Percentiles rank a stretch among this genome's conserved stretches.
phyloP scores from a whole-genome alignment of 495 filamentous ascomycete genomes.

The Endocarpon pusillum region DNA sequence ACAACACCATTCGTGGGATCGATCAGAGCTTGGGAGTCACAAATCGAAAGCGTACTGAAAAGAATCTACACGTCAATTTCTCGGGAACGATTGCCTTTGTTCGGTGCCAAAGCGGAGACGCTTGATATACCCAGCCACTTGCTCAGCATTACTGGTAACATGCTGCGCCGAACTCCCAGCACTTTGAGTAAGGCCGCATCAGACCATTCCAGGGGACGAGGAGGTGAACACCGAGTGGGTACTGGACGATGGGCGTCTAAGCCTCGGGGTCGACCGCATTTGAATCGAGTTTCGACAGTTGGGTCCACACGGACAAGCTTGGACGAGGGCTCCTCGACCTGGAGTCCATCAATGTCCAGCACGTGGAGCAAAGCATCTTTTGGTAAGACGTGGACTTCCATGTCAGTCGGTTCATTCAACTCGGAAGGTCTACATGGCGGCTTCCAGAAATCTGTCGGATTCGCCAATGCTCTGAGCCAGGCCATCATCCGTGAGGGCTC shows the following conservation, averaged over 20 bases:
- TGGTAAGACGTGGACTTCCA: conserved; percentile 73
- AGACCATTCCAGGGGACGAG: conserved; percentile 53
- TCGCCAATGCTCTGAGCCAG: conserved; percentile 90
- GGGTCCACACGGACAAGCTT: conserved; percentile 89
- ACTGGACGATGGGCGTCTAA: conserved; percentile 67
- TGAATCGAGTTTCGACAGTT: conserved; percentile 63
- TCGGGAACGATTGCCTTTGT: conserved; percentile 64
- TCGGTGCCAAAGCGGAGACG: conserved; percentile 38
- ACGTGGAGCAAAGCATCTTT: conserved; percentile 92
- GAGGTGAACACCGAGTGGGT: conserved; percentile 45
- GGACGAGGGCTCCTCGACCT: conserved; percentile 78
- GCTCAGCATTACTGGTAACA: conserved; percentile 25
- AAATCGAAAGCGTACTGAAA: conserved; percentile 77
- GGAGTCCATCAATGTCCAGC: conserved; percentile 75
- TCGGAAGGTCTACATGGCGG: conserved; percentile 65
- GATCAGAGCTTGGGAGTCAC: conserved; percentile 68
- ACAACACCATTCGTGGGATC: conserved; percentile 62
- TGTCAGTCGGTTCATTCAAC: conserved; percentile 76
- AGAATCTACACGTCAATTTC: conserved; percentile 85
- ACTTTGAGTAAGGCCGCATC: conserved; percentile 81
- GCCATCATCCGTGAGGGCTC: conserved; percentile 91
- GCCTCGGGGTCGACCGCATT: conserved; percentile 62
- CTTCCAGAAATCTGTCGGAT: conserved; percentile 92
- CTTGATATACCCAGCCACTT: conserved; percentile 24
- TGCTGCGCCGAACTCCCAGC: conserved; percentile 74